These are phyloP conservation scores for Oryza brachyantha DNA, from an alignment of 176 grass and related monocot species.

Conservation along the genomic window DNA sequence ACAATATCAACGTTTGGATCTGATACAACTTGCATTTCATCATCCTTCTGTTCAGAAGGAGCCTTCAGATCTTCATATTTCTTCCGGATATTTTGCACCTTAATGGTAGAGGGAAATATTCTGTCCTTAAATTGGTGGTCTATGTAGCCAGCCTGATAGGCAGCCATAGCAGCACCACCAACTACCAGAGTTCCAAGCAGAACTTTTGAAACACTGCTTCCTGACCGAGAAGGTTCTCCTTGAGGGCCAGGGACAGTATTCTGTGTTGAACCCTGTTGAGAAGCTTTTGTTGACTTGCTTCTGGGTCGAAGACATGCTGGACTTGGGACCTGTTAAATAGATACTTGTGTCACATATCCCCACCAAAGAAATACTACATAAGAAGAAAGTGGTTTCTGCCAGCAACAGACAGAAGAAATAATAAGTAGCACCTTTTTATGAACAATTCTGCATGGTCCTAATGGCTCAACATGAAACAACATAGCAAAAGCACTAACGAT, in stretches of 20 bases:
- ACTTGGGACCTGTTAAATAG: constrained; percentile 39
- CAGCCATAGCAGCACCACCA: constrained; percentile 60
- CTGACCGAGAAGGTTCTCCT: constrained; percentile 52
- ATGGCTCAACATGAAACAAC: neutral
- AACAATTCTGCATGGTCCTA: neutral
- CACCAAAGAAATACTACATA: neutral
- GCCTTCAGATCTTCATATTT: constrained; percentile 40
- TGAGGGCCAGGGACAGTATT: constrained; percentile 42
- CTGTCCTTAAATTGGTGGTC: constrained; percentile 46
- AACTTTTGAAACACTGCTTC: constrained; percentile 53
- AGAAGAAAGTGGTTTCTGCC: constrained; percentile 1
- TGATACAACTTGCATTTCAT: constrained; percentile 29
- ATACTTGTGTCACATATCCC: neutral
- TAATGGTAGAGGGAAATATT: constrained; percentile 34
- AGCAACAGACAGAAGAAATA: constrained; percentile 1
- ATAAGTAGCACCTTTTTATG: neutral
- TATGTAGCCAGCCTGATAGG: constrained; percentile 71
- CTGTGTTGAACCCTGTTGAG: constrained; percentile 50
- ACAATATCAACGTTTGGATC: constrained; percentile 40
- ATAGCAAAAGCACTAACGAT: neutral
- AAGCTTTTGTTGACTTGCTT: constrained; percentile 62
- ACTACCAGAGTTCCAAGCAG: constrained; percentile 66
- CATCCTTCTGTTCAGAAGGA: constrained; percentile 45
- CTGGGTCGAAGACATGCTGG: constrained; percentile 52
- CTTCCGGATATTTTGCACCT: constrained; percentile 36